These are phyloP conservation scores for Penicillium sp. DNA, from an alignment of 2,329 filamentous ascomycete genomes.

Conservation along the genomic window DNA sequence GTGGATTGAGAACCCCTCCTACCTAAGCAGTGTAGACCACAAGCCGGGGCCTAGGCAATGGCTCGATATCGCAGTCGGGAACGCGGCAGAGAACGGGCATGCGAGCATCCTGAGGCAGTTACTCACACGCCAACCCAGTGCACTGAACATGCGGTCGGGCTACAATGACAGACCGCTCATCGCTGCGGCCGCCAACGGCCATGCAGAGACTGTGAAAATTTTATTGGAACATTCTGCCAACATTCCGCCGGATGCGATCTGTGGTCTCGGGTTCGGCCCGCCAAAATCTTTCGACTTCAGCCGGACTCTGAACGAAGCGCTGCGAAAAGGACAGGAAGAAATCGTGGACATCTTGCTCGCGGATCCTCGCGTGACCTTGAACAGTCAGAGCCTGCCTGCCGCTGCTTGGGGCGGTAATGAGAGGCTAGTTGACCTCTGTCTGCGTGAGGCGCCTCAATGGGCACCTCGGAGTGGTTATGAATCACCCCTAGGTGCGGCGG, in stretches of 20 bases:
- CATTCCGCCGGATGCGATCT: not conserved
- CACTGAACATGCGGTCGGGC: not conserved
- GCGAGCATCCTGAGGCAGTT: not conserved
- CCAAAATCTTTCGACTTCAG: not conserved
- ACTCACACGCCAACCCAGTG: not conserved
- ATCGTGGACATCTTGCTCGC: not conserved
- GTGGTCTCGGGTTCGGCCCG: not conserved
- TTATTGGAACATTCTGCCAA: not conserved
- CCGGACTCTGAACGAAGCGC: not conserved
- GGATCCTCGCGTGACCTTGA: not conserved
- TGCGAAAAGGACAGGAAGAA: not conserved
- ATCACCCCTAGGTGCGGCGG: not conserved
- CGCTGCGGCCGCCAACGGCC: not conserved
- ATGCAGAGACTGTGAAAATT: not conserved
- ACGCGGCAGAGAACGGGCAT: not conserved
- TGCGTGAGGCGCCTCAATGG: slow-evolving; percentile 1
- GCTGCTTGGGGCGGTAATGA: not conserved
- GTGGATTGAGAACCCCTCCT: not conserved
- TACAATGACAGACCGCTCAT: not conserved
- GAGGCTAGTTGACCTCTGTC: not conserved
- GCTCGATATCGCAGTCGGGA: not conserved
- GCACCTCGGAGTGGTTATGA: not conserved
- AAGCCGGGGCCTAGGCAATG: not conserved
- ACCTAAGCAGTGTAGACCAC: not conserved
- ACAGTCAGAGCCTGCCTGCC: not conserved